Percentiles rank a stretch among this genome's conserved stretches.
Conservation (phyloP, 2,329 filamentous ascomycete genomes). For the Cadophora luteo-olivacea region DNA sequence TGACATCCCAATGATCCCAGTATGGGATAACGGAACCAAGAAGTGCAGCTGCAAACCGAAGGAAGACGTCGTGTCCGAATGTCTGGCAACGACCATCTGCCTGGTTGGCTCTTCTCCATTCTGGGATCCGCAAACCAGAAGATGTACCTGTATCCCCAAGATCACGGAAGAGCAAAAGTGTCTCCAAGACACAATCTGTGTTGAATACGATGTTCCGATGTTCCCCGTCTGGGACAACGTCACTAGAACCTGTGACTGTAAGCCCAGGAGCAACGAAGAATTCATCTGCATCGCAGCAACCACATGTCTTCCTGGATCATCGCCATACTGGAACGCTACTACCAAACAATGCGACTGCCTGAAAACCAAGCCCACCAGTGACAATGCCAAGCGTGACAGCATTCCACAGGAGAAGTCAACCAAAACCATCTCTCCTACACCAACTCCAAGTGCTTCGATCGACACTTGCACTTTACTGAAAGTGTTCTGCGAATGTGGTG, state of each 20-base stretch:
- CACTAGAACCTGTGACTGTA: background rate
- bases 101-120: background rate
- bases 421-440: background rate
- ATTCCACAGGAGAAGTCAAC: background rate
- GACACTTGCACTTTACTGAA: background rate
- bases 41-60: background rate
- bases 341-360: constrained; percentile 1
- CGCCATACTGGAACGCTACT: background rate
- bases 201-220: background rate
- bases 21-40: background rate
- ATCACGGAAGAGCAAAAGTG: background rate
- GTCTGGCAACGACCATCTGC: background rate
- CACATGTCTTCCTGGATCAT: background rate
- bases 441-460: background rate
- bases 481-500: constrained; percentile 8
- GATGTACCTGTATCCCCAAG: background rate
- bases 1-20: background rate
- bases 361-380: background rate
- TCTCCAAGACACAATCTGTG: background rate
- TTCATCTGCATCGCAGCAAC: constrained; percentile 15
- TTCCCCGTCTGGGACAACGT: background rate
- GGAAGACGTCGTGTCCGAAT: background rate
- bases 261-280: background rate
- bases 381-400: background rate
- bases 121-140: background rate